These are phyloP conservation scores for Cordyceps cicadae DNA, from an alignment of 2,329 filamentous ascomycete species.

Conservation along the genomic window DNA sequence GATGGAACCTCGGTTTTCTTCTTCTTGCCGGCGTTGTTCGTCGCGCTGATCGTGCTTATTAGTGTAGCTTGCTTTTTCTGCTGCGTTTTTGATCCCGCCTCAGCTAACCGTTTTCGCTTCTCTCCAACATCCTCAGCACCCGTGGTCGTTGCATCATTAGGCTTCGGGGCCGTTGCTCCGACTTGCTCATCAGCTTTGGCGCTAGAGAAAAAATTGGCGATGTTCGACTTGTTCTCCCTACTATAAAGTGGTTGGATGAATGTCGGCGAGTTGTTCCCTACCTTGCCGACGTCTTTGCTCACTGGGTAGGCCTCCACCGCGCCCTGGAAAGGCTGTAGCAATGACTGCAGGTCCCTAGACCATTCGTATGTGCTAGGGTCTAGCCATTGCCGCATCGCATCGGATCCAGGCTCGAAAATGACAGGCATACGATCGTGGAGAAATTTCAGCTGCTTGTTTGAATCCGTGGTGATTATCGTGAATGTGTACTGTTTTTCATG, in stretches of 20 bases:
- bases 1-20: background rate
- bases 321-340: conserved; percentile 72
- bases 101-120: background rate
- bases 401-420: conserved; percentile 69
- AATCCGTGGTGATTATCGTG: conserved; percentile 85
- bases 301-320: conserved; percentile 82
- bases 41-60: background rate
- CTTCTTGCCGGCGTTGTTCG: background rate
- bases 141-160: background rate
- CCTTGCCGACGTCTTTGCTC: conserved; percentile 82
- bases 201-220: conserved; percentile 74
- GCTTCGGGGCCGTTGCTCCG: background rate
- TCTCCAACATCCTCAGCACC: background rate
- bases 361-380: conserved; percentile 65
- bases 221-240: conserved; percentile 84
- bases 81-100: background rate
- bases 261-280: conserved; percentile 77
- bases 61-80: background rate
- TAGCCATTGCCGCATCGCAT: conserved; percentile 65
- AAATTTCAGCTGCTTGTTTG: conserved; percentile 74
- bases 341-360: conserved; percentile 66
- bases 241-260: conserved; percentile 80
- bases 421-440: conserved; percentile 96
- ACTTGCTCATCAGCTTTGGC: background rate
- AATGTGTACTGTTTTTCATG: conserved; percentile 75